Base-by-base conservation (phyloP, 768 basidiomycete genomes). In the Collybiopsis confluens region DNA sequence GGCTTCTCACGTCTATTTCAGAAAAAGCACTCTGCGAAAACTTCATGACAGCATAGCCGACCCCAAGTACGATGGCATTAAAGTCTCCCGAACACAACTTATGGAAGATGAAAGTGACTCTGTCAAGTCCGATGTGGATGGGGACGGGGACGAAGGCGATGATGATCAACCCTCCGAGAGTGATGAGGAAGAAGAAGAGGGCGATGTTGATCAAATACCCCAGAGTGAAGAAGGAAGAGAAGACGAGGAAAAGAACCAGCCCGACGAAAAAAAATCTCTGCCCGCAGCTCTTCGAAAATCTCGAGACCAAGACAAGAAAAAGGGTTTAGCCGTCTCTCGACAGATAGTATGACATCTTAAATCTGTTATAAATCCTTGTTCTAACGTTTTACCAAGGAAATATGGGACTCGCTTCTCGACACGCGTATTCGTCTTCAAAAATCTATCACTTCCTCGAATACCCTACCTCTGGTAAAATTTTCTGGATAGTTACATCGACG, bases 381-480 rank as follows among this genome's bases (percentile, higher is more conserved):
- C 45, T 23, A 30, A 45, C 49, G n/a, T 15, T 20, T 44, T 59
- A 43, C 44, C 38, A 98, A 93, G 74, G 76, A n/a, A 2, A 68
- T 94, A 33, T 97, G 92, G 89, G 92, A 98, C 66, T 75, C 79
- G 4, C 74, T 98, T 35, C 76, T 98, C 26, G 91, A 97, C 64
- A 82, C 90, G n/a, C 83, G 96, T 33, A 98, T 98, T 65, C 85
- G 85, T 23, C 68, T 97, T 41, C 96, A 98, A 70, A 98, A 94
- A 71, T 80, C 86, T 21, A 74, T 84, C 42, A 62, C 73, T 1
- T 73, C 85, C 10, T 76, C 84, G 5, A 90, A 92, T 62, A 71
- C 72, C 45, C 74, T 97, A 5, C 86, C 90, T 30, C 62, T 59
- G 30, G 91, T 86, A 62, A 59, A 44, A 35, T 6, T 16, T 18